Base-by-base conservation (phyloP, 345 rosid species). In the Anastatica hierochuntica region DNA sequence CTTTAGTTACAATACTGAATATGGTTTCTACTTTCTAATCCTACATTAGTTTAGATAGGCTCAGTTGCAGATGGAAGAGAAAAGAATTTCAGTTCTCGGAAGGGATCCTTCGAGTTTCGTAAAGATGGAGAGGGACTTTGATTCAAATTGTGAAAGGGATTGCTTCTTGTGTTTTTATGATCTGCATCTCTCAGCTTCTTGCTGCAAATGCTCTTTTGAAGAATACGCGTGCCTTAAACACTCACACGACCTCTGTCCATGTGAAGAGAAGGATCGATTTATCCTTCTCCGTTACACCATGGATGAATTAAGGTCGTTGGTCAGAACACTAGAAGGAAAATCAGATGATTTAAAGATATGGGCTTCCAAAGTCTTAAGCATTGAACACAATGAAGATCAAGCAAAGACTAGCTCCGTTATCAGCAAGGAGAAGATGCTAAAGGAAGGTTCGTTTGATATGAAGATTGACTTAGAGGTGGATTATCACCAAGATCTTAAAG, bases 141-240 rank as follows among this genome's bases (percentile, higher is more conserved):
- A 82, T 68, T 61, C 74, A 55, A 71, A 74, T 41, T 41, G 53
- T 12, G 98, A 90, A 62, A 74, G 80, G 47, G 98, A 90, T 63
- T 90, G 98, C 56, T 82, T 80, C 73, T 75, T 72, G 3, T 90
- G 96, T 70, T 87, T 69, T 56, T 90, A 86, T 51, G 98, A 90
- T 70, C 74, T 90, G 68, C 78, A 86, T 61, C 73, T 84, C 39
- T 79, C 96, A 30, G 96, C 89, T 45, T 78, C 73, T 31, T 79
- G 87, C 70, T 90, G 98, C 79, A 77, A 77, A 52, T 86, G 98
- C 78, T 84, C 83, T 49, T 82, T 82, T 7, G 77, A 74, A 14
- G 72, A 60, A 55, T 90, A 80, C 60, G 85, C 85, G 1, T 90
- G 98, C 67, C 89, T 90, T 63, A 80, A 77, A 67, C 98, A 90